Evolutionary conservation across 192 early-diverging fungal species (phyloP).

Genomic region (Chytriomyces sp.): DNA sequence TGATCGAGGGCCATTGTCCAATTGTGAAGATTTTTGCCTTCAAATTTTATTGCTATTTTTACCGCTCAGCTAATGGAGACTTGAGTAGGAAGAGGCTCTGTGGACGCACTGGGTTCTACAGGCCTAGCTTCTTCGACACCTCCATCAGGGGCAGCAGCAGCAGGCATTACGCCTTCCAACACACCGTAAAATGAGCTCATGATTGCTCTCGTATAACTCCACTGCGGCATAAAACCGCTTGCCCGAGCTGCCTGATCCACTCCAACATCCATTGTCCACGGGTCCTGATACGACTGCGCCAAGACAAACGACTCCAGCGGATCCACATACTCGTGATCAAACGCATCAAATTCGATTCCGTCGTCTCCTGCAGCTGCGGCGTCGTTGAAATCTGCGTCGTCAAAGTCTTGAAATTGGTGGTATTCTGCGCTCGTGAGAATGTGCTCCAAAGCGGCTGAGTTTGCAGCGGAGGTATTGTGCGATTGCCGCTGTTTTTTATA

Average conservation of each 20-base stretch:
- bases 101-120: neutral
- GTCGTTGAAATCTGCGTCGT: conserved; percentile 17
- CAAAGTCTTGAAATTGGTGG: neutral
- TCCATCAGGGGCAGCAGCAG: neutral
- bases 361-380: conserved; percentile 6
- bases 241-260: conserved; percentile 10
- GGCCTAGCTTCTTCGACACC: neutral
- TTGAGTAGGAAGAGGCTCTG: too few species aligned
- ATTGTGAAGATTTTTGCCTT: too few species aligned
- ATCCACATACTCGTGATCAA: conserved; percentile 56
- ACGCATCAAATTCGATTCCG: conserved; percentile 55
- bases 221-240: conserved; percentile 21
- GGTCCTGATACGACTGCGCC: conserved; percentile 1
- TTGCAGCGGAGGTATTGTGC: neutral
- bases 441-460: conserved; percentile 18
- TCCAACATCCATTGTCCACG: conserved; percentile 28
- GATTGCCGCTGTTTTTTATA: conserved; percentile 13
- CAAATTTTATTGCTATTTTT: too few species aligned
- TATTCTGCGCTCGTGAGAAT: conserved; percentile 33
- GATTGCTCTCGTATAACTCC: conserved; percentile 31
- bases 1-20: too few species aligned
- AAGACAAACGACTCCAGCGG: conserved; percentile 36
- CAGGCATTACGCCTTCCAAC: conserved; percentile 10
- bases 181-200: conserved; percentile 29
- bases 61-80: too few species aligned